Evolutionary conservation across 768 basidiomycete genomes (phyloP), one percentile per base, ranked within the genome.

Genomic region (Thelephora aurantiotincta): DNA sequence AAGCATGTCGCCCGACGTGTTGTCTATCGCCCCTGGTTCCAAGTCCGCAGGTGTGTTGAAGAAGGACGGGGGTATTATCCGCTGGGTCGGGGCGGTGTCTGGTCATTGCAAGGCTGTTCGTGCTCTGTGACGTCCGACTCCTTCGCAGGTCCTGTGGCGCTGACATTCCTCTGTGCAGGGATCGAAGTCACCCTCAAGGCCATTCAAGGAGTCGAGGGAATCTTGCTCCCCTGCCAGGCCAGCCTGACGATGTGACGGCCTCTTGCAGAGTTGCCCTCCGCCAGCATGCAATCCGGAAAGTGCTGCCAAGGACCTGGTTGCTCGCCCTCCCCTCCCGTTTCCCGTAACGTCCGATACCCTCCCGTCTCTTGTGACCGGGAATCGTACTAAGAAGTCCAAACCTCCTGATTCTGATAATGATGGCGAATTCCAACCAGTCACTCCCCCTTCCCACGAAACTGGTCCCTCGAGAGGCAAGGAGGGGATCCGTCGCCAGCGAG

Each of bases 401-500:
- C 75, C 80, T 57, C 80, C 85, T 18, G 78, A 78, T 53, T 77
- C 76, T 36, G 80, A 85, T 57, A 81, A 85, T 44, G 74, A 75
- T 48, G 86, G 82, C 50, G 83, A 86, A 54, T 84, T 82, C 70
- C 75, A 77, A 60, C 78, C 78, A 18, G 57, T 62, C 51, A 55
- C 64, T 33, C 59, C 67, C 49, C 64, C 71, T 50, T 66, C 38
- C 60, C 55, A 67, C 50, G 37, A 62, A 63, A 48, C 49, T 12
- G 43, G 30, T 44, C 35, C 6, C 42, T n/a, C n/a, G 55, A 74
- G 74, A 41, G 86, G 87, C 65, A 84, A 87, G 60, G 88, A 91
- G 71, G 85, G 85, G 48, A 86, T 91, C 57, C 85, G 88, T 61
- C 79, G 80, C 61, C 87, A 90, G 69, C 85, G 88, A 66, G 90